Base-by-base conservation (phyloP, 805 yeast species). In the Suhomyces pyralidae region DNA sequence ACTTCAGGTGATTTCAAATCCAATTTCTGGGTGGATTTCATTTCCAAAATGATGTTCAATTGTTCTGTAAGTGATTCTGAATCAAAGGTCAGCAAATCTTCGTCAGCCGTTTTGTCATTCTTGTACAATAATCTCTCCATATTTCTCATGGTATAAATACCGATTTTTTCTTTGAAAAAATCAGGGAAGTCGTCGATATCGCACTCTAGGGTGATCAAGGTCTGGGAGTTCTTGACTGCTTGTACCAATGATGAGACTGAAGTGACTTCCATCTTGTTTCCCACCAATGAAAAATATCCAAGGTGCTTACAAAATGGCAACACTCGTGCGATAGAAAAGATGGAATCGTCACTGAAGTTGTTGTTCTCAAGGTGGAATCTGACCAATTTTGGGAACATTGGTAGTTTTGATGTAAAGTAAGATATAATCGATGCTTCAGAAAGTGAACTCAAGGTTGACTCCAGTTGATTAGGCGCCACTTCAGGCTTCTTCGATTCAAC, bases 91-190 rank as follows among this genome's bases (percentile, higher is more conserved):
- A 51, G 54, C 12, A 49, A 20, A 6, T 58, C 55, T 8, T 54
- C 53, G 2, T 46, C 22, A 9, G 45, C 52, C 3, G 28, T 20
- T 15, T 48, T 51, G 51, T 59, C 45, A 52, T 71, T 56, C 42
- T 63, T 66, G 52, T 78, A 76, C 51, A 85, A 69, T 49, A 79
- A 74, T 20, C 71, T 59, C 66, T 86, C 90, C 86, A 91, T 85
- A 66, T 92, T 92, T 60, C 86, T 81, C 85, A 92, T 85, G 46
- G 94, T 81, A 59, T 87, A 84, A 44, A 88, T 77, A 1, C 96
- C 94, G 53, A 91, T 81, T 61, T 84, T 81, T 42, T 90, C 88
- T 61, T 81, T 83, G 57, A 86, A 78, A 48, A 78, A 74, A 50
- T 79, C 81, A 10, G 92, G 85, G 58, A 88, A 77, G 19, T 76